Evolutionary conservation across 306 rosid species (phyloP), one percentile per base, ranked within the genome.

Genomic region (Glycyrrhiza uralensis): DNA sequence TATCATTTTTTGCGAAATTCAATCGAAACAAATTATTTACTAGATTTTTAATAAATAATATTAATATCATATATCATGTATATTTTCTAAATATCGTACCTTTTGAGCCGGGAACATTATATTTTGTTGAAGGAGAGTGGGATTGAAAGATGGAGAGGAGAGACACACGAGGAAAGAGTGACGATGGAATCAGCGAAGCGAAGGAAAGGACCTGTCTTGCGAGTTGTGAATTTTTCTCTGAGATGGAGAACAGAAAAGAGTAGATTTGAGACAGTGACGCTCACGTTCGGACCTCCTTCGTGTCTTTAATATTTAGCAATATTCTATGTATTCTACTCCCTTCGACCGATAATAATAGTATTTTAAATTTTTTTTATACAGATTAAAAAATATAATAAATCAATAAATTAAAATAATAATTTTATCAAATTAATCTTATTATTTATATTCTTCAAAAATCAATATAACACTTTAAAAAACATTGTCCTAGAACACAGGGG

Each of bases 261-360:
- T 79, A 86, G 96, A 91, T 91, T 94, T 91, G 95, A n/a, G n/a
- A 91, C 92, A 94, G 95, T 94, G 95, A 82, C 87, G 88, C 96
- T 87, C 83, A 66, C 42, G 72, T 46, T 66, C 30, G 90, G 85
- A 81, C 88, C 82, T 81, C 65, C 45, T 45, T 39, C 59, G 79
- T 83, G 85, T 75, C 74, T 52, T 77, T 81, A 75, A 79, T 70
- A 77, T 77, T 79, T 71, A 61, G 80, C 62, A 78, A 68, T 74
- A 75, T 78, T 78, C 77, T 44, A 76, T 47, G 1, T 38, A 2
- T 9, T 38, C 44, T 38, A 90, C n/a, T n/a, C n/a, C n/a, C n/a
- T n/a, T n/a, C n/a, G n/a, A n/a, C n/a, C n/a, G n/a, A n/a, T n/a
- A n/a, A n/a, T n/a, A n/a, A n/a, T n/a, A n/a, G n/a, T n/a, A n/a